These are phyloP conservation scores for Oleoguttula mirabilis DNA, from an alignment of 495 filamentous ascomycete species.

Conservation along the genomic window DNA sequence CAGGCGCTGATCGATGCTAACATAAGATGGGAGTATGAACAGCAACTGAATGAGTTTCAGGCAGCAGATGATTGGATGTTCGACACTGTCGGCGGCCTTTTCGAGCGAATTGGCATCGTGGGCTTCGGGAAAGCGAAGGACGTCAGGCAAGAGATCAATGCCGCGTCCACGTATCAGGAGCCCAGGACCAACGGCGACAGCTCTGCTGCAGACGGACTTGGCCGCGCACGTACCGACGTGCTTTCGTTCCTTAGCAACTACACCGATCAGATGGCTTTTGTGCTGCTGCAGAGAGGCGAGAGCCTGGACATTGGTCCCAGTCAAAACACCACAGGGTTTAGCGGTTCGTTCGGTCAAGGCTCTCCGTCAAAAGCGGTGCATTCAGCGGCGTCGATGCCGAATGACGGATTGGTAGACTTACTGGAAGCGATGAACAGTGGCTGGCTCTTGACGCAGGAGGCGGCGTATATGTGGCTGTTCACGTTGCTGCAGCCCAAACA, in stretches of 20 bases:
- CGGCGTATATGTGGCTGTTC: constrained; percentile 25
- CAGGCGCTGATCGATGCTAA: constrained; percentile 22
- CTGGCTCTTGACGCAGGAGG: constrained; percentile 27
- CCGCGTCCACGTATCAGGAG: not conserved
- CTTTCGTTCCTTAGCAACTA: constrained; percentile 8
- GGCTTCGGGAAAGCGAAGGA: constrained; percentile 9
- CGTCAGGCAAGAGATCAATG: constrained; percentile 12
- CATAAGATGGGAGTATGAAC: constrained; percentile 50
- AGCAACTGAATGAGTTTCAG: constrained; percentile 53
- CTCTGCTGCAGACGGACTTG: not conserved
- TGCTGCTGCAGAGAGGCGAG: constrained; percentile 7
- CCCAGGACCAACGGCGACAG: not conserved
- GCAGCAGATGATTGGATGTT: constrained; percentile 70
- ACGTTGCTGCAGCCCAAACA: constrained; percentile 19
- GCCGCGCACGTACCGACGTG: constrained; percentile 6
- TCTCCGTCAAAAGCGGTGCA: not conserved
- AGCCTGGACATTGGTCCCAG: not conserved
- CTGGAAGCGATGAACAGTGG: constrained; percentile 20
- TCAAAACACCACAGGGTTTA: not conserved
- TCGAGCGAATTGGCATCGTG: constrained; percentile 54
- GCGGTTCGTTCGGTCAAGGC: not conserved
- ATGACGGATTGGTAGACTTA: constrained; percentile 21
- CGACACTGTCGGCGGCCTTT: constrained; percentile 49
- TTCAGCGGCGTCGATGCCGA: not conserved
- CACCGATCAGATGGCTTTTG: constrained; percentile 7